Evolutionary conservation across 1,284 basidiomycete species (phyloP), one percentile per base, ranked within the genome.

Genomic region (Porodaedalea pini): DNA sequence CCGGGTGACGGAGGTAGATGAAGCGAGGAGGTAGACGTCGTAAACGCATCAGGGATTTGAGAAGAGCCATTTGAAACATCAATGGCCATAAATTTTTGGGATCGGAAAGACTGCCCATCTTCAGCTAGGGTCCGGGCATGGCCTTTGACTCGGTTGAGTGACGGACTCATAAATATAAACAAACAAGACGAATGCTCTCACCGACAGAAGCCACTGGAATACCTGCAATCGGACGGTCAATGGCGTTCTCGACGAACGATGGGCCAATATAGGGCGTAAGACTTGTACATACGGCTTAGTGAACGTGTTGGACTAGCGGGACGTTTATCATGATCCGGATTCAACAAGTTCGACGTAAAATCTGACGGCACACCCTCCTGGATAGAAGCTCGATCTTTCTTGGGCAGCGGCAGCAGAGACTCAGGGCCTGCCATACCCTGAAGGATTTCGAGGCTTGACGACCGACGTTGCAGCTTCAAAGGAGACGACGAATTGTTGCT

Each of bases 181-280:
- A 27, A 56, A 47, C 56, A 64, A 58, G 56, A 58, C 57, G 51
- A 61, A 57, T 62, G 41, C 56, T 61, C 54, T 50, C 47, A 88
- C 88, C 88, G 68, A 91, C 89, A 61, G 90, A 81, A 61, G 88
- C 78, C 32, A 92, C 80, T 45, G 89, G 89, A 69, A 92, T 92
- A 55, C 88, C 88, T 91, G 65, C 57, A 57, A 65, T 32, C 57
- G 58, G 34, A 57, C 49, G 43, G 57, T 39, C 23, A 48, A 21
- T 13, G 15, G 29, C 8, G 29, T 15, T 27, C 7, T 21, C 15
- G 4, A 21, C 27, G 25, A 48, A 39, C 10, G 57, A 44, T 50
- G 59, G 62, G 54, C 54, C 54, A 63, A 58, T 57, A 51, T 47
- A 47, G 61, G 59, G 63, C 58, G 65, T 60, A 48, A 56, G 47